Conservation (phyloP, 2,329 filamentous ascomycete genomes). For the Arthrocladium fulminans region DNA sequence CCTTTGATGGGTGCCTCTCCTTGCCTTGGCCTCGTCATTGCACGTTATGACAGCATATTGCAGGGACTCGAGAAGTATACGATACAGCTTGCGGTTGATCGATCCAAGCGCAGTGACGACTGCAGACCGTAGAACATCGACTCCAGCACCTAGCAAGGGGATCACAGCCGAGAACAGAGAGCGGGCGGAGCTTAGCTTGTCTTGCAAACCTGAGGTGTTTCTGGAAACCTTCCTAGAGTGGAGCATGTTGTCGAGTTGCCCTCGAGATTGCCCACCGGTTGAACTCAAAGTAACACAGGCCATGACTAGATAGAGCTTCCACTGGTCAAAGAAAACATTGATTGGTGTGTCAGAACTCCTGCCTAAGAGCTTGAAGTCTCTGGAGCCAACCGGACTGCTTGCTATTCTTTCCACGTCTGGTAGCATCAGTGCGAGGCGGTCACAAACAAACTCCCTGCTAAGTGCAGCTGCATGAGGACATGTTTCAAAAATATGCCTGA, state of each 20-base stretch:
- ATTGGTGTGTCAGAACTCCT: conserved; percentile 61
- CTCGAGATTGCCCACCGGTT: conserved; percentile 55
- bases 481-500: conserved; percentile 79
- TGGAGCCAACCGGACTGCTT: conserved; percentile 29
- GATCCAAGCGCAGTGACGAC: conserved; percentile 88
- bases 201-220: conserved; percentile 42
- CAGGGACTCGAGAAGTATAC: conserved; percentile 78
- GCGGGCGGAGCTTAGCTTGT: conserved; percentile 77
- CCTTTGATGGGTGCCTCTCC: conserved; percentile 67
- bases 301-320: conserved; percentile 95
- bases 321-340: conserved; percentile 87
- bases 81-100: conserved; percentile 90
- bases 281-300: conserved; percentile 92
- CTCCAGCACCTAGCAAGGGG: conserved; percentile 71
- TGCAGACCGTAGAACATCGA: conserved; percentile 74
- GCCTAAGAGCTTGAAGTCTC: conserved; percentile 35
- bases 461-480: conserved; percentile 88
- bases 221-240: conserved; percentile 76
- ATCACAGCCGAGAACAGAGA: conserved; percentile 88
- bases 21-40: conserved; percentile 76
- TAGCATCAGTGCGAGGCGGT: conserved; percentile 87
- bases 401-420: conserved; percentile 70
- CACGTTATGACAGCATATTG: conserved; percentile 78
- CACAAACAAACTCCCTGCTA: conserved; percentile 84
- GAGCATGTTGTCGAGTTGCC: conserved; percentile 54